phyloP scores from a whole-genome alignment of 75 land plant genomes.

The Isoetes taiwanensis region DNA sequence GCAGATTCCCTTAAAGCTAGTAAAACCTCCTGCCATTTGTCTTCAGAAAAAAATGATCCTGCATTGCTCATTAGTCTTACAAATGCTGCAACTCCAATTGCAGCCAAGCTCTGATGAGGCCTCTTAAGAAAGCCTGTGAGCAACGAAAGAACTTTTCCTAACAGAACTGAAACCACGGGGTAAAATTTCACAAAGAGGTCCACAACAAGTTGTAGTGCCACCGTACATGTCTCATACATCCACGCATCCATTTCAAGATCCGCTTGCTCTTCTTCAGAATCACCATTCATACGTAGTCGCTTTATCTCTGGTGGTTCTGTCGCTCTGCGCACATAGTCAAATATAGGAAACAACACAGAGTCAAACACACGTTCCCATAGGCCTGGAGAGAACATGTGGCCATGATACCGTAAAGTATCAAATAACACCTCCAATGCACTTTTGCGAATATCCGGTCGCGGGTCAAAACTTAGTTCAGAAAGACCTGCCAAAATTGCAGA shows the following conservation, averaged over 20 bases:
- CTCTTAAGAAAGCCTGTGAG: slow-evolving; percentile 86
- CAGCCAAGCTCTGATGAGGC: slow-evolving; percentile 97
- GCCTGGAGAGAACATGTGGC: slow-evolving; percentile 80
- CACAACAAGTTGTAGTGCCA: slow-evolving; percentile 90
- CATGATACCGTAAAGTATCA: slow-evolving; percentile 88
- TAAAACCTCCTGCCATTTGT: slow-evolving; percentile 88
- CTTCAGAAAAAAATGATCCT: slow-evolving; percentile 73
- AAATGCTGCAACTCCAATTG: slow-evolving; percentile 98
- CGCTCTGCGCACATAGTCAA: slow-evolving; percentile 94
- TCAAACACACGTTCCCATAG: slow-evolving; percentile 97
- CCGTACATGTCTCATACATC: slow-evolving; percentile 96
- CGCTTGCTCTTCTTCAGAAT: slow-evolving; percentile 38
- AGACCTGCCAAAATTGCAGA: slow-evolving; percentile 60
- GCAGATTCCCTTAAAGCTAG: slow-evolving; percentile 72
- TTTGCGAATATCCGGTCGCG: slow-evolving; percentile 89
- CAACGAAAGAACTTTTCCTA: slow-evolving; percentile 59
- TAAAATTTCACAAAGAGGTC: slow-evolving; percentile 97
- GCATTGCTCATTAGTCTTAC: slow-evolving; percentile 92
- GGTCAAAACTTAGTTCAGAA: slow-evolving; percentile 96
- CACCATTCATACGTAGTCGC: slow-evolving; percentile 21
- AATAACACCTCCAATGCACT: slow-evolving; percentile 90
- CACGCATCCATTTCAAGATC: slow-evolving; percentile 97
- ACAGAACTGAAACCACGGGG: slow-evolving; percentile 65
- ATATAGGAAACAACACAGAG: slow-evolving; percentile 88
- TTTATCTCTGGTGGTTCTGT: slow-evolving; percentile 63